phyloP scores from a whole-genome alignment of 2,329 filamentous ascomycete species.

The Pestalotiopsis sp. region DNA sequence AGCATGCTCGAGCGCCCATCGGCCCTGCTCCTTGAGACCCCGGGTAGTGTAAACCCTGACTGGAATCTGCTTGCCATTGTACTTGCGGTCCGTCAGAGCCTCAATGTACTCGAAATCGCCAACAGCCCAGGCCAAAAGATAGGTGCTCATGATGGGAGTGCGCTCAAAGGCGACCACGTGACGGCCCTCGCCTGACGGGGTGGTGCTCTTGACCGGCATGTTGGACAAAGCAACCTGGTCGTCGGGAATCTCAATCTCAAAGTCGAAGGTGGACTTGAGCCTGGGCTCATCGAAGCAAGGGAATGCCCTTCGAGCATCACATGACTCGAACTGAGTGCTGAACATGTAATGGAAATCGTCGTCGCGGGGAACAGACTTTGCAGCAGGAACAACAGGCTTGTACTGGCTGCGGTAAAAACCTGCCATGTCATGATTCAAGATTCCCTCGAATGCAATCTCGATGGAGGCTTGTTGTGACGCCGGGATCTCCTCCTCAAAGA shows the following conservation, averaged over 20 bases:
- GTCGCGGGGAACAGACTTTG: constrained; percentile 77
- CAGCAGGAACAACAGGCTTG: constrained; percentile 73
- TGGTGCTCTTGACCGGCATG: constrained; percentile 83
- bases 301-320: constrained; percentile 91
- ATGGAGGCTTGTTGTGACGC: constrained; percentile 67
- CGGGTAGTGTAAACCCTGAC: constrained; percentile 95
- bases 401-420: constrained; percentile 96
- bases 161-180: constrained; percentile 79
- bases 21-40: constrained; percentile 90
- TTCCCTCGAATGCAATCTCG: constrained; percentile 75
- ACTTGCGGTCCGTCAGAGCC: constrained; percentile 84
- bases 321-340: constrained; percentile 97
- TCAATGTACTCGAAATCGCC: constrained; percentile 98
- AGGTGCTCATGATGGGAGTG: constrained; percentile 89
- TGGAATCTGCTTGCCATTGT: constrained; percentile 88
- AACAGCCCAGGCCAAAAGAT: constrained; percentile 90
- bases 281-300: constrained; percentile 99
- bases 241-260: constrained; percentile 87
- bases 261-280: constrained; percentile 93
- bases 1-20: constrained; percentile 86
- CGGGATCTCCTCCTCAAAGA: constrained; percentile 73
- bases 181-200: constrained; percentile 62
- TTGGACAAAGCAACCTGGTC: constrained; percentile 91
- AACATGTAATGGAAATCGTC: constrained; percentile 74
- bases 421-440: constrained; percentile 87